Base-by-base conservation (phyloP, 148 eudicot genomes). In the Arctostaphylos glauca region DNA sequence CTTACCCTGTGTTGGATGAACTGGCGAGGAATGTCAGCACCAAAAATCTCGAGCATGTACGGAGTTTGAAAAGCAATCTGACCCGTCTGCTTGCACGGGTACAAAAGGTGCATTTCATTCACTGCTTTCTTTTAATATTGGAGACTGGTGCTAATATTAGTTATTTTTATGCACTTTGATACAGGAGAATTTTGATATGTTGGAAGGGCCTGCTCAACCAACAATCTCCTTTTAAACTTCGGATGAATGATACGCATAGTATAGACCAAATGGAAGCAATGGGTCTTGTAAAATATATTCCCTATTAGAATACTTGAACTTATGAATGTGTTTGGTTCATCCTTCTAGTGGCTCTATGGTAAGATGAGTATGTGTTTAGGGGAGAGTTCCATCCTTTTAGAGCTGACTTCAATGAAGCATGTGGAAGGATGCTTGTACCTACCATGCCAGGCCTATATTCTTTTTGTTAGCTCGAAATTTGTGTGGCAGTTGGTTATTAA, bases 51-150 rank as follows among this genome's bases (percentile, higher is more conserved):
- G 98, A 97, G 86, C 97, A 88, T 73, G 99, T 97, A 73, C 84
- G 99, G 84, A 94, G 97, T 85, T 90, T 94, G 90, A 97, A 97
- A 81, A 97, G 98, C 89, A 91, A 93, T 76, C 93, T 97, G 54
- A 97, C 99, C 59, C 94, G 94, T 59, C 84, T 97, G 88, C 99
- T 97, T 83, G 99, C 98, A 76, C 91, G 96, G 67, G 99, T 97
- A 54, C 99, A 97, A 81, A 97, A 94, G 98, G 99, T 96, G 38
- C 21, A 5, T 21, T 6, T 43, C 38, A 38, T 43, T 16, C 9
- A 14, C 13, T 43, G 19, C 74, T 43, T 41, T 43, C 76, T 41
- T 46, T 72, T 72, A 3, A 31, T 31, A 31, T 1, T 31, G 38
- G 38, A 31, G 38, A 31, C 38, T 31, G 38, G 21, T 58, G 21